Evolutionary conservation across 495 filamentous ascomycete genomes (phyloP), one percentile per base, ranked within the genome.

Genomic region (Talaromyces stipitatus): DNA sequence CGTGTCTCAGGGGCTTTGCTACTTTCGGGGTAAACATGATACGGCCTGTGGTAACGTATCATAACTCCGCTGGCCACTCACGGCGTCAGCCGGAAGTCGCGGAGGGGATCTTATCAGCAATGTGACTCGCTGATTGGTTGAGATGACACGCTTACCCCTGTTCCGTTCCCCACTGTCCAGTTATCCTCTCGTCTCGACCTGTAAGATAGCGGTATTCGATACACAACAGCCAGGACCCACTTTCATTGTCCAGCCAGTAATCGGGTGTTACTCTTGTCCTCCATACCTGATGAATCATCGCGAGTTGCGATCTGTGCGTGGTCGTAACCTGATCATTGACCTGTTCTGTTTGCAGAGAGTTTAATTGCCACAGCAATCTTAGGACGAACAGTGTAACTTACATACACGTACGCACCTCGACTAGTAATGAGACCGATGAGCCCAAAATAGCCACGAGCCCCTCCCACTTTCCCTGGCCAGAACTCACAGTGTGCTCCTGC

Each of bases 391-490:
- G n/a, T n/a, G n/a, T n/a, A n/a, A n/a, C n/a, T n/a, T n/a, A n/a
- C n/a, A n/a, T n/a, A n/a, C n/a, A n/a, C n/a, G n/a, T n/a, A n/a
- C n/a, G n/a, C n/a, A n/a, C n/a, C n/a, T n/a, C n/a, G n/a, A 41
- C 36, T 41, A 41, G 36, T 41, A 41, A 20, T 41, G 33, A 38
- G 33, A 38, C 36, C n/a, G 36, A 41, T 41, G 36, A 14, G 45
- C 45, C 45, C 45, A 48, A 48, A 48, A 48, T 48, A 48, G 45
- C 45, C 45, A 48, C 45, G 45, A 48, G 45, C 14, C 45, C 45
- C 45, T 18, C 24, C 24, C 45, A 18, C 23, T 16, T 41, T 41
- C 18, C 36, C 45, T 48, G 45, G 45, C 45, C 45, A n/a, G 20
- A 18, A 48, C 45, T 22, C 20, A 2, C 38, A 16, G 12, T 45